Evolutionary conservation across 1,284 basidiomycete genomes (phyloP), one percentile per base, ranked within the genome.

Genomic region (Papiliotrema fonsecae): DNA sequence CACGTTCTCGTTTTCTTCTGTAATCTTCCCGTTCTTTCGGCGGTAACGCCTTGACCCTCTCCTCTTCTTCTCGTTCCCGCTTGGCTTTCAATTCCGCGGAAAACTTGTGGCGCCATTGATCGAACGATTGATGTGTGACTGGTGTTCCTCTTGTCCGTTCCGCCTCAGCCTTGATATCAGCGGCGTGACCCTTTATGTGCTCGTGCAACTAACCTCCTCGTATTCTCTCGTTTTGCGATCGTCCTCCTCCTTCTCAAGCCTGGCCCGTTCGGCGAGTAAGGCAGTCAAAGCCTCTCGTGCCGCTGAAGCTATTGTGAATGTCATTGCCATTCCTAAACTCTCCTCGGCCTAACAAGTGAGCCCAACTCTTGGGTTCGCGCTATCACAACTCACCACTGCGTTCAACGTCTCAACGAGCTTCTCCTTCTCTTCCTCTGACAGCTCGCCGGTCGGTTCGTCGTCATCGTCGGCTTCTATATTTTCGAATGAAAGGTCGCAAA

Each of bases 291-390:
- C 79, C 68, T 97, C 93, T 54, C 87, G 80, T 39, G 97, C 79
- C 61, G 89, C 86, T 2, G 88, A 86, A 4, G 91, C 87, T 6
- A 98, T 78, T 0, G 93, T 90, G 67, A 97, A 98, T 11, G 91
- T 93, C 92, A 97, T 97, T 2, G 94, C 91, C 86, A 97, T 94
- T 32, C 92, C 92, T 22, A 91, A 67, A 60, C 88, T 93, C 65
- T 97, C 92, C 65, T 87, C 82, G 25, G 86, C 92, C 88, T 92
- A 54, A 24, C 30, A 31, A 26, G 3, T 21, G 34, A 26, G 30
- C 37, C 30, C 22, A 18, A n/a, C 28, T 44, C 37, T n/a, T n/a
- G n/a, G n/a, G n/a, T n/a, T n/a, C n/a, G n/a, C n/a, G n/a, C n/a
- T n/a, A 50, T 3, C n/a, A 30, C 10, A 9, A 77, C 83, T 56